Conservation (phyloP, 2,329 filamentous ascomycete genomes). For the Graphilbum ipis-grandicollis region DNA sequence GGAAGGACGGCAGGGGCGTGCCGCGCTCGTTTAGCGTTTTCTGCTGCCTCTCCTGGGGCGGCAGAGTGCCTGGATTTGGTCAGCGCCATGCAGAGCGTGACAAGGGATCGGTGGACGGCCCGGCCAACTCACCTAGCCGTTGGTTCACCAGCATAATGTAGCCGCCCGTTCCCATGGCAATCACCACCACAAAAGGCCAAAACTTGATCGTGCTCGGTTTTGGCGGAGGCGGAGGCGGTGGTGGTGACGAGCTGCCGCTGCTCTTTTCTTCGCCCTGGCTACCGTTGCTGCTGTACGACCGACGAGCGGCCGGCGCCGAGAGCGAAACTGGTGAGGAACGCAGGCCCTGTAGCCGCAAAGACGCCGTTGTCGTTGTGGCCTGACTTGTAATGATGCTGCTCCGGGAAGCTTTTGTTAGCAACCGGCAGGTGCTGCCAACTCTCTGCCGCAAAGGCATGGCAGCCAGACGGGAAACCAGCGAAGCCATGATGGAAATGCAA, state of each 20-base stretch:
- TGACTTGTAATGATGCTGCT: too few relatives aligned
- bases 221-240: slow-evolving; percentile 7
- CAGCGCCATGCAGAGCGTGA: background rate
- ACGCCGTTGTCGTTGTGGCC: too few relatives aligned
- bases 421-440: too few relatives aligned
- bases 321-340: too few relatives aligned
- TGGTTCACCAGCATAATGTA: slow-evolving; percentile 33
- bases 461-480: too few relatives aligned
- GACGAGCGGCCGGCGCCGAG: too few relatives aligned
- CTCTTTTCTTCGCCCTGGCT: background rate
- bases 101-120: background rate
- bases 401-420: too few relatives aligned
- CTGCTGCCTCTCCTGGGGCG: slow-evolving; percentile 2
- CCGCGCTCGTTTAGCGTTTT: slow-evolving; percentile 14
- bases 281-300: background rate
- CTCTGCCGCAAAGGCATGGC: too few relatives aligned
- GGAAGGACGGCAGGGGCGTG: slow-evolving; percentile 11
- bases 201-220: slow-evolving; percentile 26
- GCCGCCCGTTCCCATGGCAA: slow-evolving; percentile 27
- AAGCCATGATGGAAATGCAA: too few relatives aligned
- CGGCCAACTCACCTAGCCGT: slow-evolving; percentile 21
- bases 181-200: slow-evolving; percentile 37
- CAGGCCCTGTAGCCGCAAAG: too few relatives aligned
- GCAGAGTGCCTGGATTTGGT: slow-evolving; percentile 1
- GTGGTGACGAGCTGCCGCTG: slow-evolving; percentile 1